Conservation (phyloP, 257 asterid species). For the Solanum chilense region DNA sequence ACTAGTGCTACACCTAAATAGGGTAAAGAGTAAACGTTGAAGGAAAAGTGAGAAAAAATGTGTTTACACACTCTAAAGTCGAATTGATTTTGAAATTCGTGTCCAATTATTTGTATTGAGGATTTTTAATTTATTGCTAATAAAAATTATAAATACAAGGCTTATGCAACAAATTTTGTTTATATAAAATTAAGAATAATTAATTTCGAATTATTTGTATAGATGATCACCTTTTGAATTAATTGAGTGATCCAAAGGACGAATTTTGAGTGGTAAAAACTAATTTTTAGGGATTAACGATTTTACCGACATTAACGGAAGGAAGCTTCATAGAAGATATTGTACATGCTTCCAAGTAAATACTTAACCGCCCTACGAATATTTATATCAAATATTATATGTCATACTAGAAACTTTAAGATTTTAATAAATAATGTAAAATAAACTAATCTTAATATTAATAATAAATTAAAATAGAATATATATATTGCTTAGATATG, state of each 20-base stretch:
- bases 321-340: neutral
- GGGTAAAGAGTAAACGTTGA: neutral
- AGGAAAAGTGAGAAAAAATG: neutral
- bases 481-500: neutral
- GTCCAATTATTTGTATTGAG: neutral
- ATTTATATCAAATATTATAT: neutral
- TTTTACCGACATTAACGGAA: neutral
- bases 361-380: neutral
- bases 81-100: neutral
- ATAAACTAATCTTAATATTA: neutral
- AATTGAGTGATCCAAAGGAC: no score
- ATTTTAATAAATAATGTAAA: neutral
- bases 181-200: no score
- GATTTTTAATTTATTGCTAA: no score
- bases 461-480: neutral
- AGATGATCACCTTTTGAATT: no score
- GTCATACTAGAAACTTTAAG: neutral
- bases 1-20: neutral
- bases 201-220: no score
- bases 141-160: no score
- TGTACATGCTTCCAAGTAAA: neutral
- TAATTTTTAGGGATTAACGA: neutral
- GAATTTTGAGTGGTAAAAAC: neutral
- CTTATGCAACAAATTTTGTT: neutral
- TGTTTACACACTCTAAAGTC: neutral